phyloP scores from a whole-genome alignment of 2,329 filamentous ascomycete species.

The Trichoderma sp. region DNA sequence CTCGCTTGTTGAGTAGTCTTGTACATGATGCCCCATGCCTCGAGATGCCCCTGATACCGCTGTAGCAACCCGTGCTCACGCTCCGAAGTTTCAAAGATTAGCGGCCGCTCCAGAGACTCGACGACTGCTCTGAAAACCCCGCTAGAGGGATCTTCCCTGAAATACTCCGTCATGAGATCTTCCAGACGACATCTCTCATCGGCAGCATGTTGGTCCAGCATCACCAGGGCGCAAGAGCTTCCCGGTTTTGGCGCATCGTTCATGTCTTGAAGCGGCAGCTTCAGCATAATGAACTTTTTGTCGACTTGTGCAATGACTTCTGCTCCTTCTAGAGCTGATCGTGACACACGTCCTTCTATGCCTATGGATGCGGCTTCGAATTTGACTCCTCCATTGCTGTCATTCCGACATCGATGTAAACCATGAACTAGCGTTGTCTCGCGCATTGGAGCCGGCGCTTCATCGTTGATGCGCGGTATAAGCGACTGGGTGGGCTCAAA shows the following conservation, averaged over 20 bases:
- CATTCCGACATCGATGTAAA: constrained; percentile 20
- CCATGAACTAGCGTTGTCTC: background rate
- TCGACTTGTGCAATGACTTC: constrained; percentile 82
- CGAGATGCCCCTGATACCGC: constrained; percentile 60
- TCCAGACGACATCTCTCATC: constrained; percentile 88
- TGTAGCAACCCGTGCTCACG: constrained; percentile 65
- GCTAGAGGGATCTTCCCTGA: constrained; percentile 35
- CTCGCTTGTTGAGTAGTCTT: constrained; percentile 42
- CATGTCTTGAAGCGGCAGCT: constrained; percentile 47
- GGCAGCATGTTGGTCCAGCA: constrained; percentile 93
- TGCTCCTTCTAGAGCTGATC: constrained; percentile 61
- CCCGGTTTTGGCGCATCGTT: background rate
- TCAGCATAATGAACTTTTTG: constrained; percentile 81
- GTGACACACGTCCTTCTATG: constrained; percentile 60
- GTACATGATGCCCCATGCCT: constrained; percentile 75
- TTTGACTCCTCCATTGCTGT: constrained; percentile 32
- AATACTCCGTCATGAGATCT: constrained; percentile 62
- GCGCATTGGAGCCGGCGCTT: background rate
- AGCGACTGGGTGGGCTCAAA: constrained; percentile 59
- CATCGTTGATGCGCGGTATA: constrained; percentile 49
- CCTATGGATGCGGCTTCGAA: constrained; percentile 39
- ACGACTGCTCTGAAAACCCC: constrained; percentile 36
- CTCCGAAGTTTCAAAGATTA: constrained; percentile 67
- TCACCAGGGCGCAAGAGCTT: constrained; percentile 61
- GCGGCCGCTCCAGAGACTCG: constrained; percentile 52